Evolutionary conservation across 768 basidiomycete species (phyloP), one percentile per base, ranked within the genome.

Genomic region (Calocera viscosa): DNA sequence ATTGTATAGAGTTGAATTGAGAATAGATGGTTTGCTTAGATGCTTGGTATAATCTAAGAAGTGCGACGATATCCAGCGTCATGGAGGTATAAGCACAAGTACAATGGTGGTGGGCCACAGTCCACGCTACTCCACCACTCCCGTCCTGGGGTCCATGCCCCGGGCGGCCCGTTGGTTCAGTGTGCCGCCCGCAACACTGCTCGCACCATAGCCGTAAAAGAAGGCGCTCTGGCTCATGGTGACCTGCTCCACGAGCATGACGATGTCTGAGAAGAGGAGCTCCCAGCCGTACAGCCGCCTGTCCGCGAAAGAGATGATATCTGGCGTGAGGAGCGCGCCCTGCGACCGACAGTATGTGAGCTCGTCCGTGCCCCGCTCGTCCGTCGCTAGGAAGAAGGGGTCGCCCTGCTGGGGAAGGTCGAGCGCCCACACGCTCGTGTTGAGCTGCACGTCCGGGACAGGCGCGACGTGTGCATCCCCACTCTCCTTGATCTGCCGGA

Each of bases 121-220:
- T 7, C 5, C 7, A 47, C 19, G 19, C 75, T 71, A 80, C 67
- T 80, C 79, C 28, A 78, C 73, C 53, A 77, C 67, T 32, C 65
- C 71, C 35, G 75, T 75, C 26, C 65, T 66, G 16, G 78, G 76
- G 68, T 80, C 80, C 66, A 69, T 74, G n/a, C 79, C 77, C 22
- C 74, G 71, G 8, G 71, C 72, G 2, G 77, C 75, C 32, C 78
- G 74, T 72, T 78, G 73, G 53, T 79, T 80, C 19, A 75, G 72
- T 41, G 79, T 75, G 0, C 77, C 77, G 28, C 79, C 78, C 0
- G 75, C 77, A 33, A 80, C 73, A n/a, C 78, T 77, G 68, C 76
- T 77, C 72, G 77, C 72, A 2, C 71, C 74, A 19, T 77, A 73
- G 12, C 75, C 79, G 11, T 80, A 77, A 68, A 80, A 81, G 67